Conservation (phyloP, 108 stramenopile genomes). For the Stephanodiscus minutulus region DNA sequence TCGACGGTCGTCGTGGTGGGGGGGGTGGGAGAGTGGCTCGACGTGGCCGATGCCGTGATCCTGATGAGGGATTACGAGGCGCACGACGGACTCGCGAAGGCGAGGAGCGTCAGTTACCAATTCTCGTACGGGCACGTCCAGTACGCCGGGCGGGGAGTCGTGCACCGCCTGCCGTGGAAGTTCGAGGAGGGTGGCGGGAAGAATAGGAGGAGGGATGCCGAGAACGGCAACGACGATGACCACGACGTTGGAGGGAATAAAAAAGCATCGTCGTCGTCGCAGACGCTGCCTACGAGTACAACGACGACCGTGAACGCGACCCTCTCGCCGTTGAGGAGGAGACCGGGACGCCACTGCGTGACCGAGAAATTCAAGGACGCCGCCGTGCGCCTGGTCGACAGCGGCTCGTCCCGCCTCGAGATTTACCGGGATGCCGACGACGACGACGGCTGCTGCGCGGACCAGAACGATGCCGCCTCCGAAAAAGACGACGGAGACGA, state of each 20-base stretch:
- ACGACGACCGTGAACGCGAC: conserved; percentile 48
- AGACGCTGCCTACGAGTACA: neutral
- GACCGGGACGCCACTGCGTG: conserved; percentile 22
- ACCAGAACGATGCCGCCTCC: conserved; percentile 18
- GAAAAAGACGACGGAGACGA: conserved; percentile 77
- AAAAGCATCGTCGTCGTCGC: neutral
- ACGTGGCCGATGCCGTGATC: conserved; percentile 90
- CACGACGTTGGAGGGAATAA: conserved; percentile 27
- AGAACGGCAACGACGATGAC: conserved; percentile 27
- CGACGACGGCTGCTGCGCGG: neutral
- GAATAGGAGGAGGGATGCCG: neutral
- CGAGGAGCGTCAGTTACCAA: conserved; percentile 74
- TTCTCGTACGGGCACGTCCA: conserved; percentile 91
- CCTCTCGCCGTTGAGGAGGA: conserved; percentile 49
- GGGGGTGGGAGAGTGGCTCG: conserved; percentile 96
- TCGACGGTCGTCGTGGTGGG: conserved; percentile 95
- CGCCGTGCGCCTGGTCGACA: conserved; percentile 61
- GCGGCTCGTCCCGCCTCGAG: conserved; percentile 58
- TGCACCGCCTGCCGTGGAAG: conserved; percentile 85
- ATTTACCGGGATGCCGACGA: conserved; percentile 46
- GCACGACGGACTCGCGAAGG: conserved; percentile 82
- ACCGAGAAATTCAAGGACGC: conserved; percentile 33
- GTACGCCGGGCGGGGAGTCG: conserved; percentile 88
- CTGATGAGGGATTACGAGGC: conserved; percentile 90
- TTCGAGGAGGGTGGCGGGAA: conserved; percentile 31